Base-by-base conservation (phyloP, 2,329 filamentous ascomycete species). In the Teratosphaeria nubilosa region DNA sequence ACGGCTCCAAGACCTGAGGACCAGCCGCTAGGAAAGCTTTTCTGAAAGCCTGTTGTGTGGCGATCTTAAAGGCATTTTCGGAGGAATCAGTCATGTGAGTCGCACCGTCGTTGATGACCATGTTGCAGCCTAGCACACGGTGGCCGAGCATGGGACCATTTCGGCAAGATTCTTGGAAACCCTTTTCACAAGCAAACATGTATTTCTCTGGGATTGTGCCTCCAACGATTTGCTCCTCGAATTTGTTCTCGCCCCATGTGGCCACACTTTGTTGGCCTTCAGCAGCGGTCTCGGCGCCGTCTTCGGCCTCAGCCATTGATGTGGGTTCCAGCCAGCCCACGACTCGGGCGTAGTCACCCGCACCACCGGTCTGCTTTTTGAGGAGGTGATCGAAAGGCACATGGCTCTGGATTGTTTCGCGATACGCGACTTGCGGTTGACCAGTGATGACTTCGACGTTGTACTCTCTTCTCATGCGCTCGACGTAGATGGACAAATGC, bases 61-160 rank as follows among this genome's bases (percentile, higher is more conserved):
- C 92, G 66, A 86, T 87, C 75, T 88, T 95, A 84, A 99, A 99
- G 13, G 94, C 86, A 80, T 91, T 89, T 82, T 99, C 94, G 31
- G 89, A 95, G 14, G 94, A 97, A 79, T 99, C 94, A 32, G 94
- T 97, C 72, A 95, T 90, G 80, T 99, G 94, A 11, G 91, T 99
- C 27, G 91, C 90, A 74, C 94, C 94, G 68, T 99, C 94, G 74
- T 94, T 95, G 76, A 99, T 83, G 58, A 96, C 82, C 91, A 99
- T 96, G 71, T 79, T 82, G 22, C 89, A 82, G 60, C 92, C 94
- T 45, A 99, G 86, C 52, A 99, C 92, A 72, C 85, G 88, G 80
- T 99, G 94, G 57, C 92, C 94, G 53, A 97, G 84, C 53, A 97
- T 82, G 50, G 94, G 94, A 9, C 94, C 94, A 75, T 91, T 92